Conservation (phyloP, 2,329 filamentous ascomycete species). For the Zarea fungicola region DNA sequence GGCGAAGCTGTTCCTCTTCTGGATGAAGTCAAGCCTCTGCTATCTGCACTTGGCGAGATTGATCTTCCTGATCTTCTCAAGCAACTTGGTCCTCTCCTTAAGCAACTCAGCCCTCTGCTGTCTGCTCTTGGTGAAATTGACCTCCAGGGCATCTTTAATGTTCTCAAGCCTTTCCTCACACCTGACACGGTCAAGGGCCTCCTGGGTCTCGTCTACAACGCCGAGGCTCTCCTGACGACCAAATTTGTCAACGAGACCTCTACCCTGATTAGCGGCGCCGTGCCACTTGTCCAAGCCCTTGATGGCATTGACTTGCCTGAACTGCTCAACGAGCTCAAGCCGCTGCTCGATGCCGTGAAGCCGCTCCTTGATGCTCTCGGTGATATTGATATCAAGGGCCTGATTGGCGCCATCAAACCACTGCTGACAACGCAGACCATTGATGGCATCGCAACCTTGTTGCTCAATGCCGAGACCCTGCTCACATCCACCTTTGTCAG, state of each 20-base stretch:
- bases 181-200: constrained; percentile 28
- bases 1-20: constrained; percentile 9
- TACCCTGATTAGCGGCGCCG: constrained; percentile 29
- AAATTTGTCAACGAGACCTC: constrained; percentile 28
- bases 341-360: constrained; percentile 25
- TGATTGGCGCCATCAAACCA: constrained; percentile 31
- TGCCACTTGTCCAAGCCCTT: constrained; percentile 32
- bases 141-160: constrained; percentile 15
- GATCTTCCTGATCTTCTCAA: constrained; percentile 32
- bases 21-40: constrained; percentile 31
- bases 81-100: constrained; percentile 21
- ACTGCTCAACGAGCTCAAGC: constrained; percentile 15
- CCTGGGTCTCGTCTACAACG: constrained; percentile 29
- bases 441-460: constrained; percentile 30
- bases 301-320: constrained; percentile 15
- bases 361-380: constrained; percentile 27
- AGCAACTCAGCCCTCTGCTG: constrained; percentile 19
- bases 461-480: constrained; percentile 34
- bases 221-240: constrained; percentile 27
- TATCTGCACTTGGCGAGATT: constrained; percentile 28
- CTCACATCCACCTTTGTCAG: constrained; percentile 35
- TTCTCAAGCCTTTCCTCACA: constrained; percentile 28
- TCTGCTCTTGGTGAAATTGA: constrained; percentile 37
- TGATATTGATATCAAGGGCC: constrained; percentile 26
- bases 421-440: constrained; percentile 35